These are phyloP conservation scores for Hippophae rhamnoides DNA, from an alignment of 306 rosid genomes.

Conservation along the genomic window DNA sequence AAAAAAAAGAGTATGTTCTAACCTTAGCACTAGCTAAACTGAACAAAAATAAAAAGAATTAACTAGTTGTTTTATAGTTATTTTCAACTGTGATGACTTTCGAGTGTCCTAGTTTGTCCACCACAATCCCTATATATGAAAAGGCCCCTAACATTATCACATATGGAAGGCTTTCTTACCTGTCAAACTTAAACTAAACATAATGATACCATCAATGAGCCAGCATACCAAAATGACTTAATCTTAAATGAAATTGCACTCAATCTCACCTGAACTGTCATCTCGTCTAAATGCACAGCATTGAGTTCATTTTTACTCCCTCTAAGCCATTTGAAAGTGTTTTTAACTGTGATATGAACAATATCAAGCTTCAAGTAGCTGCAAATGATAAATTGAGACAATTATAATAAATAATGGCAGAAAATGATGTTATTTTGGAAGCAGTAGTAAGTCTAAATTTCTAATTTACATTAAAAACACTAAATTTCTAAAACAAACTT, in stretches of 20 bases:
- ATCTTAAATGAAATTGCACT: conserved; percentile 1
- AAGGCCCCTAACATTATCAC: too few relatives aligned
- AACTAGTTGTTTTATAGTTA: too few relatives aligned
- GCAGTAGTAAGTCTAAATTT: conserved; percentile 9
- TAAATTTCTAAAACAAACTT: conserved; percentile 19
- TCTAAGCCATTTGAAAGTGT: conserved; percentile 71
- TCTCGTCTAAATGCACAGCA: conserved; percentile 79
- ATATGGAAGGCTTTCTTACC: too few relatives aligned
- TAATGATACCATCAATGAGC: neutral
- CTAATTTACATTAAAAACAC: too few relatives aligned
- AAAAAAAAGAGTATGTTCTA: too few relatives aligned
- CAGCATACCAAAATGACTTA: neutral
- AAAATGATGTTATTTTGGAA: neutral
- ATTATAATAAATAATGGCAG: neutral
- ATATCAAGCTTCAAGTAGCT: conserved; percentile 95
- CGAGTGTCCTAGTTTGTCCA: too few relatives aligned
- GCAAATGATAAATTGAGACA: conserved; percentile 30
- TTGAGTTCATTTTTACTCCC: conserved; percentile 73
- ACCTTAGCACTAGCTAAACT: too few relatives aligned
- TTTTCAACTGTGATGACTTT: too few relatives aligned
- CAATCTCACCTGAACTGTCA: conserved; percentile 63
- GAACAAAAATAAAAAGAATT: too few relatives aligned
- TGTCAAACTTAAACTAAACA: neutral
- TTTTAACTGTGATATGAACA: conserved; percentile 83
- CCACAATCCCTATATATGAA: too few relatives aligned